Percentiles rank a stretch among this genome's conserved stretches.
phyloP scores from a whole-genome alignment of 2,329 filamentous ascomycete species.

The Dryadomyces sulphureus region DNA sequence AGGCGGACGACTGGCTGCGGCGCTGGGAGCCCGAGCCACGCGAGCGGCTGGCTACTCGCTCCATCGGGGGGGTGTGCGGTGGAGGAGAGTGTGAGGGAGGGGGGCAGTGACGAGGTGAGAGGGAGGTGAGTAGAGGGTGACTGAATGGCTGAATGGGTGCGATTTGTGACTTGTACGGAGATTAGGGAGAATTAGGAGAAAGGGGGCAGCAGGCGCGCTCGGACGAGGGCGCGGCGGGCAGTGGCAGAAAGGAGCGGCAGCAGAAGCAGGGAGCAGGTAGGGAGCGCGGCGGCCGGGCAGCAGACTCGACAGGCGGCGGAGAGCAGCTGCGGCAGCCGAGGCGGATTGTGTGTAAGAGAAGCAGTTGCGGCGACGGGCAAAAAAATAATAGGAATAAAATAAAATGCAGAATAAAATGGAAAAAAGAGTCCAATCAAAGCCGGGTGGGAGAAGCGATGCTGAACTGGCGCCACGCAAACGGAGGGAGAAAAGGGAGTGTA shows the following conservation, averaged over 20 bases:
- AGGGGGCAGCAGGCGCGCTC: too few relatives aligned
- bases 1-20: slow-evolving; percentile 5
- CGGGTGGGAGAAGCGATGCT: background rate
- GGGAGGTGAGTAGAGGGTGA: background rate
- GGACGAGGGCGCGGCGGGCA: too few relatives aligned
- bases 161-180: too few relatives aligned
- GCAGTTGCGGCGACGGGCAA: slow-evolving; percentile 1
- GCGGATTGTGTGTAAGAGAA: slow-evolving; percentile 6
- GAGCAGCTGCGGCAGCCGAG: background rate
- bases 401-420: background rate
- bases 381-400: slow-evolving; percentile 4
- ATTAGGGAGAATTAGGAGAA: too few relatives aligned
- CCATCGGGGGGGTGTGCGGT: background rate
- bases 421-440: background rate
- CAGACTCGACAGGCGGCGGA: too few relatives aligned
- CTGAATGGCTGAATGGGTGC: background rate
- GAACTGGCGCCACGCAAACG: background rate
- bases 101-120: background rate
- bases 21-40: slow-evolving; percentile 9
- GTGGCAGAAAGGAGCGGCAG: background rate
- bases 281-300: too few relatives aligned
- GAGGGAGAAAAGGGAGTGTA: too few relatives aligned
- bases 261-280: background rate
- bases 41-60: slow-evolving; percentile 11
- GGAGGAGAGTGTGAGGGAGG: background rate